Base-by-base conservation (phyloP, 2,329 filamentous ascomycete species). In the Samsoniella hepiali region DNA sequence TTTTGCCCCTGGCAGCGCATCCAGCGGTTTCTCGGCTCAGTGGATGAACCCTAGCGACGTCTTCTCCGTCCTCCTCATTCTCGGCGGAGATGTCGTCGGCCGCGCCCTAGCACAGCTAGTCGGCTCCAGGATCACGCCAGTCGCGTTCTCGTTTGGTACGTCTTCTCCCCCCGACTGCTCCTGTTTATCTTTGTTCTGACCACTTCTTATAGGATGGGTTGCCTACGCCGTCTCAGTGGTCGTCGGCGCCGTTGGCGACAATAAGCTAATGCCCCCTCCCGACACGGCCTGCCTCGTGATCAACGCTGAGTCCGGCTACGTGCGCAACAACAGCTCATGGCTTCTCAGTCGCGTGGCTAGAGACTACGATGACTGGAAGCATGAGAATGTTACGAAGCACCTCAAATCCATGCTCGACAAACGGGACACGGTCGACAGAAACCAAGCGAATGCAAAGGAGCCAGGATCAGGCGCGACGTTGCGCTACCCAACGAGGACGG, bases 301-400 rank as follows among this genome's bases (percentile, higher is more conserved):
- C 56, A 78, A 78, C 63, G 68, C 67, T 6, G 66, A 70, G 27
- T 75, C 67, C 17, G 75, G 78, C 1, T 76, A 77, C 63, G 67
- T 68, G 5, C 71, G 76, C 1, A 69, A 73, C 3, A 81, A 81
- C 60, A 69, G 69, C 13, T 73, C 69, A 27, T 82, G 78, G 78
- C 68, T 81, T 5, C 67, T 82, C 10, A 78, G 77, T 0, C 70
- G 79, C 0, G 69, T 81, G 0, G 64, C 80, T 7, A 70, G 78
- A 32, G 78, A 81, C 66, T 76, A 73, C 40, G 74, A 79, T 11
- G 63, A 56, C 40, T 76, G 72, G 72, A 69, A 66, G 22, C 34
- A 68, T 32, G 58, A 58, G 27, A 59, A 62, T 31, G 64, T 71
- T 27, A 49, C 54, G 27, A 62, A 59, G 55, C 60, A 32, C 62